Evolutionary conservation across 352 stramenopile species (phyloP), one percentile per base, ranked within the genome.

Genomic region (Globisporangium polare): DNA sequence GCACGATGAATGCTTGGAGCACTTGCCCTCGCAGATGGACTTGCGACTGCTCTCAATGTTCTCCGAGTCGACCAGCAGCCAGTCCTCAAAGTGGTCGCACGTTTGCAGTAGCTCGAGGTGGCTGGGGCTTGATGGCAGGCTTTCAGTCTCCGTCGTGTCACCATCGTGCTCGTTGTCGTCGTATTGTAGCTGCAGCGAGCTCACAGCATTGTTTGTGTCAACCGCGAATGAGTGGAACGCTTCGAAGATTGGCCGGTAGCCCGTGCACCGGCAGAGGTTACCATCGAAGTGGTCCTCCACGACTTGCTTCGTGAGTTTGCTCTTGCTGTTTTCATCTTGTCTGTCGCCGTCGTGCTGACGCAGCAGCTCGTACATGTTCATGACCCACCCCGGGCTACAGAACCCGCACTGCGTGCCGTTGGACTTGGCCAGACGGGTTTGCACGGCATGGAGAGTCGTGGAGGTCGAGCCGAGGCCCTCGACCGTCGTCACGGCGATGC

Each of bases 191-290:
- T 29, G 41, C 42, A 20, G 41, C 41, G 22, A 52, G 45, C 22
- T 22, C 29, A 26, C 13, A 26, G 17, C 5, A 13, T 5, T 2
- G 22, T 51, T 39, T 12, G 18, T 49, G 29, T 52, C 53, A 15
- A 31, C 53, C 3, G 53, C 53, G 13, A 65, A 65, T n/a, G 59
- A 65, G 50, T 65, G 59, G 29, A 65, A 65, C 15, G 59, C 59
- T 15, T 65, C 88, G 4, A 94, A 62, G 54, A 94, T 90, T 10
- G 82, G 82, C 15, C 85, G 82, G 54, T 94, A 94, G 17, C 85
- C 85, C 3, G 96, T 99, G 70, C 96, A 99, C 1, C 96, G 88
- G 68, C 96, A 99, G 37, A 99, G 71, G 72, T 99, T 98, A 35
- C 96, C 95, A 74, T 99, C 96, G 65, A 99, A 79, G 64, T 92